A percentile compares a stretch with the other conserved stretches of the same genome.
Evolutionary conservation across 2,329 filamentous ascomycete genomes (phyloP).

Genomic region (Hypoxylon sp.): DNA sequence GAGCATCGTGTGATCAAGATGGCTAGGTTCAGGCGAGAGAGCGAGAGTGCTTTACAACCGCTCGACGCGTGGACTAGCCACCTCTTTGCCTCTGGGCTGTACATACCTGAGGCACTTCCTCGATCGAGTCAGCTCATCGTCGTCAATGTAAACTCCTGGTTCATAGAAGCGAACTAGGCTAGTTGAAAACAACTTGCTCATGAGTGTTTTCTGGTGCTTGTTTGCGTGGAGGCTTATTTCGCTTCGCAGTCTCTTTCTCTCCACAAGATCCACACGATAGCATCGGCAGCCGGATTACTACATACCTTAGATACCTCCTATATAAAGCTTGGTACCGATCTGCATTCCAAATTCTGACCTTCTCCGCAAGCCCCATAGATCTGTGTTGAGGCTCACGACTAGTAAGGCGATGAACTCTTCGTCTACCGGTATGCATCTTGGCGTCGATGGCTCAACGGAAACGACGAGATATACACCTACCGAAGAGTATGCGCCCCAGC

Average conservation of each 20-base stretch:
- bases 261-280: constrained; percentile 22
- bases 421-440: constrained; percentile 21
- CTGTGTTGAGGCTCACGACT: constrained; percentile 36
- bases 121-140: constrained; percentile 25
- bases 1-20: constrained; percentile 33
- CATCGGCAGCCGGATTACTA: constrained; percentile 30
- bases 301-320: constrained; percentile 33
- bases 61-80: constrained; percentile 23
- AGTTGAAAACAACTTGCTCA: constrained; percentile 17
- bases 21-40: constrained; percentile 14
- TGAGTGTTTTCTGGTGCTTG: constrained; percentile 5
- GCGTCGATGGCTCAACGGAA: constrained; percentile 29
- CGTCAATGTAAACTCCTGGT: constrained; percentile 27
- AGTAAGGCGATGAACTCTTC: constrained; percentile 31
- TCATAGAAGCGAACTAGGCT: constrained; percentile 23
- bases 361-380: constrained; percentile 30
- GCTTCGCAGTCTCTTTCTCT: constrained; percentile 14
- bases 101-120: constrained; percentile 38
- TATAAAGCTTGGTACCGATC: constrained; percentile 33
- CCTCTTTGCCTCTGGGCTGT: constrained; percentile 29
- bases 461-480: constrained; percentile 18
- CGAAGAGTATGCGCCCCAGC: constrained; percentile 30
- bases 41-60: constrained; percentile 26
- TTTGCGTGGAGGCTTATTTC: constrained; percentile 19
- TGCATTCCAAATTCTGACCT: constrained; percentile 35